A percentile compares a stretch with the other conserved stretches of the same genome.
phyloP scores from a whole-genome alignment of 768 basidiomycete genomes.

The Crepidotus variabilis region DNA sequence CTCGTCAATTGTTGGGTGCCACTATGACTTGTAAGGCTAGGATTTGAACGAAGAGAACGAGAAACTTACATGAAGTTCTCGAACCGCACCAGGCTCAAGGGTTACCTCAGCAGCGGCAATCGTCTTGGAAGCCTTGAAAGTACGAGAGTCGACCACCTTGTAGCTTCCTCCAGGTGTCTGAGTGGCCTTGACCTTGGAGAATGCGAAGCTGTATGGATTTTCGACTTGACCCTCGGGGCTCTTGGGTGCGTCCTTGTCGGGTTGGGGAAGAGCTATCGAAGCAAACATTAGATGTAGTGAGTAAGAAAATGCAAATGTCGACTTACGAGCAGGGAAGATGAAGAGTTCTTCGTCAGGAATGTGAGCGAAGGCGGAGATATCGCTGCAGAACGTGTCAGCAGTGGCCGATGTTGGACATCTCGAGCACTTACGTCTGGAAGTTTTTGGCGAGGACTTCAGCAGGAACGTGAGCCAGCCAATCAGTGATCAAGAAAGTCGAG shows the following conservation, averaged over 20 bases:
- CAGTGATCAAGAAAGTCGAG: constrained; percentile 55
- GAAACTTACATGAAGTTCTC: neutral
- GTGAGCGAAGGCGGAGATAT: constrained; percentile 43
- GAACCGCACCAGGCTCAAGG: constrained; percentile 56
- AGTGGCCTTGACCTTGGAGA: constrained; percentile 43
- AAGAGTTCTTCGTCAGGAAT: constrained; percentile 54
- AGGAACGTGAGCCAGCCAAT: constrained; percentile 66
- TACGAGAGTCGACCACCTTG: constrained; percentile 55
- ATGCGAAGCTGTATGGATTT: constrained; percentile 48
- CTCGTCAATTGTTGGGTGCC: constrained; percentile 71
- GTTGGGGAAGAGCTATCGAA: constrained; percentile 35
- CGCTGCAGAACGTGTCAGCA: constrained; percentile 27
- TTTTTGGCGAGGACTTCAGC: constrained; percentile 60
- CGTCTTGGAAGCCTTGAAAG: constrained; percentile 49
- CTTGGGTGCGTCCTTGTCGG: constrained; percentile 34
- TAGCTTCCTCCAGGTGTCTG: constrained; percentile 50
- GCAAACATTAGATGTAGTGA: neutral
- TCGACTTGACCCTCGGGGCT: constrained; percentile 46
- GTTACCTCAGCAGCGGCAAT: constrained; percentile 56
- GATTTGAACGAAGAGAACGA: neutral
- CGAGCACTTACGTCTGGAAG: constrained; percentile 26
- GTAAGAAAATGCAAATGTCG: neutral
- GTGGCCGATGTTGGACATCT: neutral
- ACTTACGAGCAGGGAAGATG: constrained; percentile 38
- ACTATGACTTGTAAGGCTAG: constrained; percentile 16